Percentiles rank a stretch among this genome's conserved stretches.
phyloP scores from a whole-genome alignment of 2,329 filamentous ascomycete species.

The Xylariaceae sp. region DNA sequence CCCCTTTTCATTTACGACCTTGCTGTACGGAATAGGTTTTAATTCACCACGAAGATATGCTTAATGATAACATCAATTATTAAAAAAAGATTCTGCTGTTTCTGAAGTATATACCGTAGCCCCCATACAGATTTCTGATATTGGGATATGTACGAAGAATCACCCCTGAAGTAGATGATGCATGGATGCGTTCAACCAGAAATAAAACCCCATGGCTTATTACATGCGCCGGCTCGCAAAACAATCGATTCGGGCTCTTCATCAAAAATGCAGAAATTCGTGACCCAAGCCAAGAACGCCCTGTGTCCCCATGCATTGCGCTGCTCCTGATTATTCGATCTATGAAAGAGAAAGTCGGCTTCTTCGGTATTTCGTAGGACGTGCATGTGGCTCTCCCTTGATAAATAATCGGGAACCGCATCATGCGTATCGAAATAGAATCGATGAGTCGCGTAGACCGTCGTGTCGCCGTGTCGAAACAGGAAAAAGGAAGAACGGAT shows the following conservation, averaged over 20 bases:
- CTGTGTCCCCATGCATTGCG: slow-evolving; percentile 8
- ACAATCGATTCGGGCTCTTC: neutral
- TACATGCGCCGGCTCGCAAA: slow-evolving; percentile 3
- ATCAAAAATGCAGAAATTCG: slow-evolving; percentile 3
- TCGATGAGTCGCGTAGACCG: neutral
- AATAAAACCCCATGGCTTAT: neutral
- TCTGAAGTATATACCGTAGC: too few relatives aligned
- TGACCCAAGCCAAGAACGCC: slow-evolving; percentile 13
- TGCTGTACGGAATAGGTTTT: slow-evolving; percentile 20
- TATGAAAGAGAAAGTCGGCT: too few relatives aligned
- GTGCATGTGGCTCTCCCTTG: slow-evolving; percentile 1
- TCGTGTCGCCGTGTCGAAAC: neutral
- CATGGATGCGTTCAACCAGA: neutral
- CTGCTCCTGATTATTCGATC: too few relatives aligned
- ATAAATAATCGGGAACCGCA: neutral
- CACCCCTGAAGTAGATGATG: neutral
- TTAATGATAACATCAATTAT: slow-evolving; percentile 31
- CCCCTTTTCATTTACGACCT: slow-evolving; percentile 7
- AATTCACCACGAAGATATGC: slow-evolving; percentile 18
- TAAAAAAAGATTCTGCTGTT: neutral
- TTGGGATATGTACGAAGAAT: neutral
- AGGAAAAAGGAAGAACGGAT: neutral
- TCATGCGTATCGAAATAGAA: too few relatives aligned
- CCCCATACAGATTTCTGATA: neutral
- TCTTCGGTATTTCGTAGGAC: too few relatives aligned